Conservation (phyloP, 495 filamentous ascomycete species). For the Aspergillus sclerotiicarbonarius region DNA sequence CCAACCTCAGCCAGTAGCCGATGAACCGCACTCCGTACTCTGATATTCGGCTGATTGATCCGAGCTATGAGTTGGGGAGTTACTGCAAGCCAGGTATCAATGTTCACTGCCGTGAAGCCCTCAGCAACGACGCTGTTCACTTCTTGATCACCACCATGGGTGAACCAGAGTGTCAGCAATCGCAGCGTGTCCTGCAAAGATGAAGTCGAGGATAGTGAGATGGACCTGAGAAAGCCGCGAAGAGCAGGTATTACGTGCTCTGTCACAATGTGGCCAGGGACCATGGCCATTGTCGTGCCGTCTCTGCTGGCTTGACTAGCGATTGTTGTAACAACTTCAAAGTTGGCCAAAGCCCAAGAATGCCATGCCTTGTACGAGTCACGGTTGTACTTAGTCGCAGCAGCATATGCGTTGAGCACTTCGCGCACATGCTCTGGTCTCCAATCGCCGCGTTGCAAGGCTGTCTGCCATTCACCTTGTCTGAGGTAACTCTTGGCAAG, state of each 20-base stretch:
- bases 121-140: slow-evolving; percentile 85
- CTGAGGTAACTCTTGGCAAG: slow-evolving; percentile 93
- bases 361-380: slow-evolving; percentile 99
- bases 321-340: slow-evolving; percentile 88
- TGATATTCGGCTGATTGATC: slow-evolving; percentile 89
- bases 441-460: slow-evolving; percentile 83
- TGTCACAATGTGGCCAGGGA: slow-evolving; percentile 63
- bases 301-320: slow-evolving; percentile 61
- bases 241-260: slow-evolving; percentile 94
- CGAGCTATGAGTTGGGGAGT: slow-evolving; percentile 96
- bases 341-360: slow-evolving; percentile 98
- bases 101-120: slow-evolving; percentile 83
- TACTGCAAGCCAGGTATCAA: slow-evolving; percentile 98
- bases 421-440: slow-evolving; percentile 62
- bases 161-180: slow-evolving; percentile 93
- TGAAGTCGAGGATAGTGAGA: slow-evolving; percentile 83
- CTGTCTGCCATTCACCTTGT: slow-evolving; percentile 92
- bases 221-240: slow-evolving; percentile 92
- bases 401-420: slow-evolving; percentile 80
- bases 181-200: slow-evolving; percentile 94
- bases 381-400: slow-evolving; percentile 86
- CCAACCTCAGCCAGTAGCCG: slow-evolving; percentile 88
- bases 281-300: slow-evolving; percentile 36
- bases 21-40: slow-evolving; percentile 85
- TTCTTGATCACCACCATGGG: slow-evolving; percentile 81